Conservation (phyloP, 192 early-diverging fungal species). For the Rhizophagus clarus region DNA sequence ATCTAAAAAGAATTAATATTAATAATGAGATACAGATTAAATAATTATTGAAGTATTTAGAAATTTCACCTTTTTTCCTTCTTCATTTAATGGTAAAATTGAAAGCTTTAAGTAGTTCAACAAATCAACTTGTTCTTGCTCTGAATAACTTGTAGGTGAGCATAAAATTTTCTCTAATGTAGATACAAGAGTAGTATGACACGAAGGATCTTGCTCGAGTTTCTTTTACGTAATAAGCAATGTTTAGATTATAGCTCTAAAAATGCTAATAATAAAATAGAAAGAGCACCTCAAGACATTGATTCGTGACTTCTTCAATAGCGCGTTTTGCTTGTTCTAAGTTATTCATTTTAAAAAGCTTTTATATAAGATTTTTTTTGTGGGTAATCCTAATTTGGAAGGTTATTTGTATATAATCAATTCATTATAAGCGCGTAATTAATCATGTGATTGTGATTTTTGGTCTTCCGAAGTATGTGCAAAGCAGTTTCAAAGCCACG, state of each 20-base stretch:
- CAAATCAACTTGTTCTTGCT: conserved; percentile 3
- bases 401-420: too few relatives aligned
- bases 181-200: not conserved
- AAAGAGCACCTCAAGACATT: conserved; percentile 6
- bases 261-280: not conserved
- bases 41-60: not conserved
- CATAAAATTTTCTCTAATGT: not conserved
- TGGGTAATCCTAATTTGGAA: too few relatives aligned
- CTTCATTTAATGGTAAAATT: not conserved
- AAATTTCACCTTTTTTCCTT: not conserved
- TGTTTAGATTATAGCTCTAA: not conserved
- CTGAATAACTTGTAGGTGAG: not conserved
- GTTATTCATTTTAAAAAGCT: not conserved
- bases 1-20: not conserved
- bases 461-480: too few relatives aligned
- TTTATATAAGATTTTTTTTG: too few relatives aligned
- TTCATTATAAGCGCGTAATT: too few relatives aligned
- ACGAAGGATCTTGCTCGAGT: not conserved
- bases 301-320: not conserved
- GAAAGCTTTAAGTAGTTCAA: not conserved
- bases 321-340: not conserved
- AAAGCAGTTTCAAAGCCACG: too few relatives aligned
- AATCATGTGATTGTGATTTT: too few relatives aligned
- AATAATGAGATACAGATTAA: not conserved
- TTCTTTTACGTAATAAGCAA: not conserved